Percentiles rank a stretch among this genome's conserved stretches.
Conservation (phyloP, 139 green algal species). For the Coelastrella sp. region DNA sequence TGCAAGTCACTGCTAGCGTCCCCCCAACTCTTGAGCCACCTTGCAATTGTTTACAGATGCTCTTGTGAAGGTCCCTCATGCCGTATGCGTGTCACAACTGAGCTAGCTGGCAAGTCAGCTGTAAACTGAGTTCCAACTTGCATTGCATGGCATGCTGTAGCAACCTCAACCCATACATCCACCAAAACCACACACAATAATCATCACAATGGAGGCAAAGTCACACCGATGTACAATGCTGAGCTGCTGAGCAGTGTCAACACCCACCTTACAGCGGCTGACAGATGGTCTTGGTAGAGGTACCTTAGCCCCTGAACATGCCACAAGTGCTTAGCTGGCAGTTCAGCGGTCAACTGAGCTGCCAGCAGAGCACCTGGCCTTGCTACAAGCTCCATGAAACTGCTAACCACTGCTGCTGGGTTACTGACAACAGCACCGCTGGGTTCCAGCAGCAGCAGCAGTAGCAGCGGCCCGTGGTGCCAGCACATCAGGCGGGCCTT, state of each 20-base stretch:
- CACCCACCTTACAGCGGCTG: slow-evolving; percentile 1
- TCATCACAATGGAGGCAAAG: too few relatives aligned
- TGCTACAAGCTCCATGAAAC: not conserved
- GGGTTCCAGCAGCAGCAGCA: slow-evolving; percentile 46
- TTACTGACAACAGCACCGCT: not conserved
- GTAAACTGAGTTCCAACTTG: slow-evolving; percentile 2
- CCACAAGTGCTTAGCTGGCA: slow-evolving; percentile 45
- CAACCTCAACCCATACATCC: too few relatives aligned
- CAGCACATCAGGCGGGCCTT: slow-evolving; percentile 9
- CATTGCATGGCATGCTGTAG: too few relatives aligned
- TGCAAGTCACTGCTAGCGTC: too few relatives aligned
- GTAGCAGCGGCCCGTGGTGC: slow-evolving; percentile 36
- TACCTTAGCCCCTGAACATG: slow-evolving; percentile 44
- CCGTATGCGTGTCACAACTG: slow-evolving; percentile 39
- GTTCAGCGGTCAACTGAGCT: slow-evolving; percentile 27
- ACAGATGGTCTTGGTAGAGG: slow-evolving; percentile 29
- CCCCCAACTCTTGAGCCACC: too few relatives aligned
- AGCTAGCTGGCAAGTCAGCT: slow-evolving; percentile 31
- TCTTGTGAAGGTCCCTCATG: not conserved
- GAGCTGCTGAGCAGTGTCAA: not conserved
- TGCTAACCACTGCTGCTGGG: not conserved
- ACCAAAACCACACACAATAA: too few relatives aligned
- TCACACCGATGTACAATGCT: not conserved
- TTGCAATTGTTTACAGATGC: too few relatives aligned
- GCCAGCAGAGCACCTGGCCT: not conserved